A percentile compares a stretch with the other conserved stretches of the same genome.
phyloP scores from a whole-genome alignment of 2,329 filamentous ascomycete genomes.

The Eurotiales sp. region DNA sequence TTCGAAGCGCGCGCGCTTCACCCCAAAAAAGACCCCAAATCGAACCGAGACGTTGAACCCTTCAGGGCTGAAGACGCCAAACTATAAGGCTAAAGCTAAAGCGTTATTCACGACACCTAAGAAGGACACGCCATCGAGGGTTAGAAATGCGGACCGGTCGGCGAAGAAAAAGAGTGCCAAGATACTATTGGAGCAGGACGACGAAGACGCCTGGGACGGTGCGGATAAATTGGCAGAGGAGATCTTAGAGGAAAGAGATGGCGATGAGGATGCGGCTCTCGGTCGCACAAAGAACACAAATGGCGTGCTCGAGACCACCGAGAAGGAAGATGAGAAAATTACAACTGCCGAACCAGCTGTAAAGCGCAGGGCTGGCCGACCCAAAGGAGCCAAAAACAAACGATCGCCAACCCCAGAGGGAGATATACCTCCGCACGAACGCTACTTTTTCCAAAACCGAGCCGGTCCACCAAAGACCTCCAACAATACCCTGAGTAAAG shows the following conservation, averaged over 20 bases:
- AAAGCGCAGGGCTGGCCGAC: slow-evolving; percentile 53
- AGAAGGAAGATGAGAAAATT: slow-evolving; percentile 27
- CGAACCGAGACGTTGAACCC: slow-evolving; percentile 26
- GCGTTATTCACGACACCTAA: slow-evolving; percentile 40
- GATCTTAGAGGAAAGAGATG: slow-evolving; percentile 56
- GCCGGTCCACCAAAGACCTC: slow-evolving; percentile 79
- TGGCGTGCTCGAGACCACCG: slow-evolving; percentile 28
- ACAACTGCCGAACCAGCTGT: slow-evolving; percentile 45
- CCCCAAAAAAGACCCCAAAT: slow-evolving; percentile 28
- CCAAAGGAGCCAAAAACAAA: slow-evolving; percentile 55
- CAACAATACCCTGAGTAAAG: slow-evolving; percentile 72
- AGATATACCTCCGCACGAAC: slow-evolving; percentile 80
- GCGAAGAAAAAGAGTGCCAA: slow-evolving; percentile 81
- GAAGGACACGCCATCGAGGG: slow-evolving; percentile 58
- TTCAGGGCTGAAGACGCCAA: slow-evolving; percentile 35
- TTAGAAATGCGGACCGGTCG: slow-evolving; percentile 74
- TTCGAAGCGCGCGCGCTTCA: slow-evolving; percentile 26
- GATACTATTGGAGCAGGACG: slow-evolving; percentile 69
- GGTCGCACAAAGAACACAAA: slow-evolving; percentile 19
- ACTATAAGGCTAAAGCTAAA: slow-evolving; percentile 33
- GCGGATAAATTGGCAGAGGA: slow-evolving; percentile 65
- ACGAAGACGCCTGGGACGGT: slow-evolving; percentile 64
- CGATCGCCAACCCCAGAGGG: slow-evolving; percentile 75
- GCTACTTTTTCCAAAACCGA: slow-evolving; percentile 90
- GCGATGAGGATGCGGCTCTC: slow-evolving; percentile 23